phyloP scores from a whole-genome alignment of 2,329 filamentous ascomycete species.

The Diaporthe longicolla region DNA sequence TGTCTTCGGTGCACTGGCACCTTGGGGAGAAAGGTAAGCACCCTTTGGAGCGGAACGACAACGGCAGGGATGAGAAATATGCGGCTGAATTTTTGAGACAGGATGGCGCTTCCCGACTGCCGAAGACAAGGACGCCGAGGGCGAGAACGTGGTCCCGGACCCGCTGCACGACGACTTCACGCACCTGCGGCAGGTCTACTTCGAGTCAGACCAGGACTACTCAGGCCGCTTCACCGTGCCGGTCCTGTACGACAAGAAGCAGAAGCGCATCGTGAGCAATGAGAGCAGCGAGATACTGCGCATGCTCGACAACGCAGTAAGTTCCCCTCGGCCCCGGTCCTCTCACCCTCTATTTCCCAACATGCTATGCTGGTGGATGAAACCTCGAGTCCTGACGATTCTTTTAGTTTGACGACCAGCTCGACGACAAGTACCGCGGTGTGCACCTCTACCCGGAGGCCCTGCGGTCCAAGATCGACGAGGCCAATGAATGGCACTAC shows the following conservation, averaged over 20 bases:
- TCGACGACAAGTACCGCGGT: slow-evolving; percentile 71
- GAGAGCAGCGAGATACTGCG: slow-evolving; percentile 94
- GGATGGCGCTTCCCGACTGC: slow-evolving; percentile 87
- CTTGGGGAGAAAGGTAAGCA: slow-evolving; percentile 70
- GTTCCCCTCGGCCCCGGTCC: not conserved
- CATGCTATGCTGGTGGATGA: not conserved
- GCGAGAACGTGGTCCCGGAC: slow-evolving; percentile 75
- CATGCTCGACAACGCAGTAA: slow-evolving; percentile 84
- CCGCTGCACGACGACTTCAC: slow-evolving; percentile 78
- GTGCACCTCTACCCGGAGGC: slow-evolving; percentile 77
- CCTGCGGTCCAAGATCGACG: slow-evolving; percentile 79
- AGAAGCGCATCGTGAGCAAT: slow-evolving; percentile 86
- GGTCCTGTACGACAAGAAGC: slow-evolving; percentile 84
- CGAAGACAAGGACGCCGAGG: slow-evolving; percentile 68
- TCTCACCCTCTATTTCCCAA: not conserved
- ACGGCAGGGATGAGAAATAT: not conserved
- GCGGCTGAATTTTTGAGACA: slow-evolving; percentile 49
- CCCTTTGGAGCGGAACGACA: not conserved
- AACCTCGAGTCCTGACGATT: not conserved
- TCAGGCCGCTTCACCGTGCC: slow-evolving; percentile 88
- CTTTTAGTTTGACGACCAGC: slow-evolving; percentile 76
- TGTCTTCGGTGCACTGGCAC: slow-evolving; percentile 93
- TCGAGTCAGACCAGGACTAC: slow-evolving; percentile 79
- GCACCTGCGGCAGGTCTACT: slow-evolving; percentile 85
- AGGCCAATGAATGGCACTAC: slow-evolving; percentile 86